These are phyloP conservation scores for Colletotrichum sojae DNA, from an alignment of 2,329 filamentous ascomycete genomes.

Conservation along the genomic window DNA sequence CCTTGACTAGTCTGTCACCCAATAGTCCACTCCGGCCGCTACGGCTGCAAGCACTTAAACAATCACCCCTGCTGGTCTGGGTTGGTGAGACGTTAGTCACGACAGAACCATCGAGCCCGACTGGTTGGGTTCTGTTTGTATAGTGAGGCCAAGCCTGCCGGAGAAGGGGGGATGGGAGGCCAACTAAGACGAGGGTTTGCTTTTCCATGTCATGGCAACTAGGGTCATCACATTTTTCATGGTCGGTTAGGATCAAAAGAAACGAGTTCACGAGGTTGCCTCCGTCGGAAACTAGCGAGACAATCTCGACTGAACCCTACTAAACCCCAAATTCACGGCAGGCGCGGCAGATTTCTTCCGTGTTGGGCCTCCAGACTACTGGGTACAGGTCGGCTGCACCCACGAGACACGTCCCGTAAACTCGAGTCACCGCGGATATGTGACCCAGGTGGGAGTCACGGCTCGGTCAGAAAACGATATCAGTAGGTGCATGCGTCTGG, in stretches of 20 bases:
- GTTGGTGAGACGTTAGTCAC: constrained; percentile 28
- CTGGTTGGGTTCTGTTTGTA: not conserved
- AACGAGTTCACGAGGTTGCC: not conserved
- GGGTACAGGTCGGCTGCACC: not conserved
- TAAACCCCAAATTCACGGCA: not conserved
- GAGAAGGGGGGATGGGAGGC: too few species aligned
- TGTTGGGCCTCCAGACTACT: not conserved
- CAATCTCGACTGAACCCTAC: not conserved
- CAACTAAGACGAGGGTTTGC: not conserved
- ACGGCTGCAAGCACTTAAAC: constrained; percentile 34
- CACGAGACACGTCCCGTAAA: not conserved
- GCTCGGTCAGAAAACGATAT: not conserved
- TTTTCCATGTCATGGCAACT: not conserved
- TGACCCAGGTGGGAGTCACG: not conserved
- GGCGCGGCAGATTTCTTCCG: not conserved
- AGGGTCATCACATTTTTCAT: not conserved
- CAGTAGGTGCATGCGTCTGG: not conserved
- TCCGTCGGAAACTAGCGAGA: not conserved
- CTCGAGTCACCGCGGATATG: not conserved
- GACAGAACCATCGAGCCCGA: not conserved
- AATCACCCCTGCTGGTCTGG: not conserved
- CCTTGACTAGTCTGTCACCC: too few species aligned
- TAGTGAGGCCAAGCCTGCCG: too few species aligned
- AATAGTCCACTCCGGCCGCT: constrained; percentile 8
- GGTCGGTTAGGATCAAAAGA: not conserved